Base-by-base conservation (phyloP, 2,329 filamentous ascomycete species). In the Hymenoscyphus salicellus region DNA sequence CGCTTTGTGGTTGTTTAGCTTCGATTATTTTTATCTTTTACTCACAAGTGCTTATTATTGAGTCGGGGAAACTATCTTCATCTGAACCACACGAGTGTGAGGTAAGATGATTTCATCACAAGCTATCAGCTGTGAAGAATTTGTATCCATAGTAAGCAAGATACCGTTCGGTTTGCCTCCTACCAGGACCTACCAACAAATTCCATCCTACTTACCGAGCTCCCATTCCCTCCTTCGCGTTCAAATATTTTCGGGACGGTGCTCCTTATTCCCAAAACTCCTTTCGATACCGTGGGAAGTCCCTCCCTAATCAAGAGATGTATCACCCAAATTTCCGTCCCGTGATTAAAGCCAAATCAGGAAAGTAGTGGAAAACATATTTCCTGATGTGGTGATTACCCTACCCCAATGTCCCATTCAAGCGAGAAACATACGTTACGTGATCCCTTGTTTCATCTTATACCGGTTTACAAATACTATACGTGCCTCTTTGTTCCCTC, bases 371-470 rank as follows among this genome's bases (percentile, higher is more conserved):
- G n/a, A 23, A 49, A 49, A 20, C 8, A 49, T 23, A 8, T 49
- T 23, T n/a, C 20, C 43, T 23, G 23, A 23, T 23, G 23, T n/a
- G n/a, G n/a, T 49, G 43, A 49, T 49, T 49, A 49, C 10, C 36
- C 14, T 3, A 17, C 20, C 20, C n/a, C 43, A 23, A 49, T 23
- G n/a, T 23, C 6, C n/a, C 43, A 20, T 23, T 23, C 43, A 49
- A 49, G 43, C 43, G n/a, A 49, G 43, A 49, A 49, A 8, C 43
- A 49, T 23, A 49, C 43, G 43, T 49, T 49, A 49, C 43, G 43
- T 49, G 43, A 49, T 49, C 43, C 43, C 10, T 49, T 23, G 43
- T 49, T 49, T 49, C 43, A 49, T 49, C 43, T 20, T 11, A 8
- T 23, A 49, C 43, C n/a, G n/a, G 43, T 49, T 49, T 49, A 49